Conservation (phyloP, 306 rosid species). For the Arachis hypogaea region DNA sequence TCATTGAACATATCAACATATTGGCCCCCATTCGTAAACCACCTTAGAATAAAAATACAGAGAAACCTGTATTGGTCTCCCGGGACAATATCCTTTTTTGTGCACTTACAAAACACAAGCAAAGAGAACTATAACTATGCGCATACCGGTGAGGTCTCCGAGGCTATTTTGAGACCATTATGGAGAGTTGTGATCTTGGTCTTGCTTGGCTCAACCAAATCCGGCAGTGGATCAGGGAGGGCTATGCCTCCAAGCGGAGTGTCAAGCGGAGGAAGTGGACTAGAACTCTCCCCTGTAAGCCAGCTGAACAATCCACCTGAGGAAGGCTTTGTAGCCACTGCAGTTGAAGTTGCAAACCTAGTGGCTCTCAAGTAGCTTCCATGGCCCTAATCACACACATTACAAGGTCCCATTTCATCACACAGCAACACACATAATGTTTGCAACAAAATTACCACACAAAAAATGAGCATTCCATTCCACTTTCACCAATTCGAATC, state of each 20-base stretch:
- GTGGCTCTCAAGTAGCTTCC: slow-evolving; percentile 56
- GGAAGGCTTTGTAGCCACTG: slow-evolving; percentile 59
- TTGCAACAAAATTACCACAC: slow-evolving; percentile 21
- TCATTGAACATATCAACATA: too few species aligned
- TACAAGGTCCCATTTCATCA: slow-evolving; percentile 26
- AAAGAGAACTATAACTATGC: slow-evolving; percentile 22
- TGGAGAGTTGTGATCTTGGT: slow-evolving; percentile 76
- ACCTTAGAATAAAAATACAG: too few species aligned
- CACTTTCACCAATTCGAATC: not conserved
- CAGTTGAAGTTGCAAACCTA: slow-evolving; percentile 65
- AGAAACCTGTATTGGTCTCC: too few species aligned
- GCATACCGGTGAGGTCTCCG: slow-evolving; percentile 71
- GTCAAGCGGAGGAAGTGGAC: slow-evolving; percentile 62
- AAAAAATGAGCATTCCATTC: slow-evolving; percentile 3
- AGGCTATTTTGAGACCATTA: slow-evolving; percentile 84
- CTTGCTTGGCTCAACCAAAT: slow-evolving; percentile 73
- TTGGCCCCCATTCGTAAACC: too few species aligned
- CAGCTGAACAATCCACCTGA: slow-evolving; percentile 76
- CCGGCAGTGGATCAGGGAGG: slow-evolving; percentile 72
- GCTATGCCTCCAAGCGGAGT: slow-evolving; percentile 62
- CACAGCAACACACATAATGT: not conserved
- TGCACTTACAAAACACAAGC: not conserved
- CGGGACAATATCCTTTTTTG: too few species aligned
- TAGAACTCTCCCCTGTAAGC: slow-evolving; percentile 71
- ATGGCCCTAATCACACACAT: slow-evolving; percentile 54